Evolutionary conservation across 805 yeast genomes (phyloP), one percentile per base, ranked within the genome.

Genomic region (Priceomyces fermenticarens): DNA sequence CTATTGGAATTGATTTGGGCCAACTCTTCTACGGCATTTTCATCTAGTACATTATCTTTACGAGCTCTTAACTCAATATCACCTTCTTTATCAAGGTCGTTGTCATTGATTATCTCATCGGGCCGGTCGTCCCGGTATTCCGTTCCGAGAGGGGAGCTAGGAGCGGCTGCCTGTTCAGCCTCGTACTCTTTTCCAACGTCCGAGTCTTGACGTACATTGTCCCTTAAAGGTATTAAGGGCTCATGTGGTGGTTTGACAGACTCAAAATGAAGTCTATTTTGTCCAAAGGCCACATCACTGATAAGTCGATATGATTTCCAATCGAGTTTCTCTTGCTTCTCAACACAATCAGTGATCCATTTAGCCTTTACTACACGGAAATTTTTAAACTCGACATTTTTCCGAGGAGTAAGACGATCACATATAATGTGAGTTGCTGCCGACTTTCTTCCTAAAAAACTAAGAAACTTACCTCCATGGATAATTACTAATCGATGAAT

Each of bases 361-460:
- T 73, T 72, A 0, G 97, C 96, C 43, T 61, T 74, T 1, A 89
- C 95, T 2, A 93, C 95, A 48, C 78, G 81, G 57, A 76, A 84
- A 45, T 82, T 77, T 28, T 70, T 65, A 56, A 79, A 88, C 59
- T 85, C 83, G 3, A 75, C 55, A 40, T 70, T 65, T 60, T 93
- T 91, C 40, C 85, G 69, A 0, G 93, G 88, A 0, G 98, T 88
- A 46, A 91, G 58, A 23, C 79, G 70, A 41, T 83, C 80, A 6
- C 97, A 95, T 3, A 93, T 67, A 3, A 91, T 83, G 62, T 93
- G 98, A 0, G 97, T 86, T 0, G 83, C 93, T 9, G 73, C 70
- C 3, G 84, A 75, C 56, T 90, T 90, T 4, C 83, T 80, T 3
- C 78, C 71, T 32, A 91, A 60, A 60, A 78, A 81, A 46, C 83